A percentile compares a stretch with the other conserved stretches of the same genome.
phyloP scores from a whole-genome alignment of 2,329 filamentous ascomycete species.

The Botrytis sinoallii region DNA sequence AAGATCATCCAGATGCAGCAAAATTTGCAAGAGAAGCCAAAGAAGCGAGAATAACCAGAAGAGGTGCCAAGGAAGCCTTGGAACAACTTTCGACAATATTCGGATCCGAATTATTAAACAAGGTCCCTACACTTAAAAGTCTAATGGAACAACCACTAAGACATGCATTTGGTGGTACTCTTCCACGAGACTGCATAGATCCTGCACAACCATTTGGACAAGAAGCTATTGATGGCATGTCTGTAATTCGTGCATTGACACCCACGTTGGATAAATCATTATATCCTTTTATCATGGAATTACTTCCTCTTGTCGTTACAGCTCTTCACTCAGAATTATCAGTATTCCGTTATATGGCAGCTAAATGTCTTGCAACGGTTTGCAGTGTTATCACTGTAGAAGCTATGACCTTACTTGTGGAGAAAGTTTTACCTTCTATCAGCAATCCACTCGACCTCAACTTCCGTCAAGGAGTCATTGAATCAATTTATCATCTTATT shows the following conservation, averaged over 20 bases:
- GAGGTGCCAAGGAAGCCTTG: slow-evolving; percentile 90
- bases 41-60: slow-evolving; percentile 82
- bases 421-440: slow-evolving; percentile 88
- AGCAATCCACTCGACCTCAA: slow-evolving; percentile 85
- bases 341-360: slow-evolving; percentile 92
- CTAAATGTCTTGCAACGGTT: slow-evolving; percentile 94
- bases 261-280: slow-evolving; percentile 79
- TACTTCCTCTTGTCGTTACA: slow-evolving; percentile 82
- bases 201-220: slow-evolving; percentile 77
- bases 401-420: slow-evolving; percentile 92
- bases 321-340: slow-evolving; percentile 85
- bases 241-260: slow-evolving; percentile 85
- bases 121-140: slow-evolving; percentile 74
- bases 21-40: slow-evolving; percentile 88
- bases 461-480: slow-evolving; percentile 88
- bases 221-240: slow-evolving; percentile 90
- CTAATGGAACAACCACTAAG: slow-evolving; percentile 81
- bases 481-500: slow-evolving; percentile 94
- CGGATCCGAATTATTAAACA: slow-evolving; percentile 72
- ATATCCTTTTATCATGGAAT: slow-evolving; percentile 74
- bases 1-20: slow-evolving; percentile 85
- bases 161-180: slow-evolving; percentile 66
- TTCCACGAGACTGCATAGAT: slow-evolving; percentile 71
- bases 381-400: slow-evolving; percentile 95
- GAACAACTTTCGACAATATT: slow-evolving; percentile 83